Conservation (phyloP, 2,329 filamentous ascomycete species). For the Paracamarosporium sp. region DNA sequence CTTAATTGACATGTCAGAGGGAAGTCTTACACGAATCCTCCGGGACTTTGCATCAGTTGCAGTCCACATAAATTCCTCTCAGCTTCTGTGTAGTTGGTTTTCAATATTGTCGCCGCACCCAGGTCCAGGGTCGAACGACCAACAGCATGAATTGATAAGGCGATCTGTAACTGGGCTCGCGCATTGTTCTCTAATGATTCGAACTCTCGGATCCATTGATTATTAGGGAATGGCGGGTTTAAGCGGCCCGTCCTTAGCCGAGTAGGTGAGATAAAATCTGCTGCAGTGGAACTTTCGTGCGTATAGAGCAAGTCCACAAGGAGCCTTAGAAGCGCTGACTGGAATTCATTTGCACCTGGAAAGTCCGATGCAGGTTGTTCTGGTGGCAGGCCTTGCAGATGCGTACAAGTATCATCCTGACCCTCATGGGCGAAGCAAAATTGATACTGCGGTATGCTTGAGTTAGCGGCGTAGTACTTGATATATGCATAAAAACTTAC, state of each 20-base stretch:
- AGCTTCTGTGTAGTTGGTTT: constrained; percentile 1
- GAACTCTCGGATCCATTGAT: neutral
- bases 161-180: neutral
- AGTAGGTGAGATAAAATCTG: neutral
- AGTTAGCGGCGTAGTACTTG: neutral
- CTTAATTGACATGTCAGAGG: too few relatives aligned
- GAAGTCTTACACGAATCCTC: constrained; percentile 21
- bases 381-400: neutral
- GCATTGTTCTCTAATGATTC: neutral
- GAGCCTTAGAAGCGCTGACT: neutral
- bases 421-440: neutral
- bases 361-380: neutral
- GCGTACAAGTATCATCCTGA: neutral
- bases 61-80: constrained; percentile 14
- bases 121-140: constrained; percentile 1
- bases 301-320: neutral
- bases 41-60: constrained; percentile 16
- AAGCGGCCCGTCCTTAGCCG: neutral
- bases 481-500: neutral
- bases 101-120: neutral
- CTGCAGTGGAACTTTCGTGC: neutral
- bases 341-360: neutral
- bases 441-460: neutral
- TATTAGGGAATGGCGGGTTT: neutral
- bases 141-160: neutral